phyloP scores from a whole-genome alignment of 2,329 filamentous ascomycete genomes.

The Aspergillus transmontanensis region DNA sequence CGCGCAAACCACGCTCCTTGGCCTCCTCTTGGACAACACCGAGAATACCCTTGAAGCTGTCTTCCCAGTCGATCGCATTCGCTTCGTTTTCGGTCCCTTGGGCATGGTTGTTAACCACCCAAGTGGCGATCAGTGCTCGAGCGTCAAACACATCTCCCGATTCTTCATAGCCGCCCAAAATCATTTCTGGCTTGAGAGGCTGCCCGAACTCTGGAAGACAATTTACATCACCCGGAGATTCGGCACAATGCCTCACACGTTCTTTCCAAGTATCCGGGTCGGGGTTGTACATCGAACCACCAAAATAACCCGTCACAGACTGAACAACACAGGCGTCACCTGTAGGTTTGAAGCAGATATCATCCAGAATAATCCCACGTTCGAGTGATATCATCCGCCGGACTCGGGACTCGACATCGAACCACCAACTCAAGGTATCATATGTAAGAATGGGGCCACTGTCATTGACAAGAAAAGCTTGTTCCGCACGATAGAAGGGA shows the following conservation, averaged over 20 bases:
- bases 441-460: conserved; percentile 83
- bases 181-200: conserved; percentile 80
- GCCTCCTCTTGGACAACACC: conserved; percentile 82
- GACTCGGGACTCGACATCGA: conserved; percentile 80
- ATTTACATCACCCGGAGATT: conserved; percentile 68
- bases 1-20: conserved; percentile 70
- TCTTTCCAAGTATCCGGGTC: conserved; percentile 70
- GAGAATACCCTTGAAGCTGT: conserved; percentile 72
- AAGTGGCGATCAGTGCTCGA: conserved; percentile 82
- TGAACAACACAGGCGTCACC: conserved; percentile 89
- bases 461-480: conserved; percentile 92
- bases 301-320: conserved; percentile 87
- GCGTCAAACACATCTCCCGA: conserved; percentile 69
- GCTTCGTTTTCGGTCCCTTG: conserved; percentile 72
- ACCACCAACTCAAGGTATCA: conserved; percentile 91
- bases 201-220: conserved; percentile 90
- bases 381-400: conserved; percentile 69
- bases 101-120: conserved; percentile 86
- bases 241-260: conserved; percentile 71
- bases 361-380: conserved; percentile 70
- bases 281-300: conserved; percentile 64
- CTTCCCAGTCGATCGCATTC: conserved; percentile 87
- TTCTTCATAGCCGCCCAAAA: conserved; percentile 78
- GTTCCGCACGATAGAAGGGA: conserved; percentile 92
- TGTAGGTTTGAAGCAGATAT: conserved; percentile 93